These are phyloP conservation scores for Auxenochlorella pyrenoidosa DNA, from an alignment of 139 green algal genomes.

Conservation along the genomic window DNA sequence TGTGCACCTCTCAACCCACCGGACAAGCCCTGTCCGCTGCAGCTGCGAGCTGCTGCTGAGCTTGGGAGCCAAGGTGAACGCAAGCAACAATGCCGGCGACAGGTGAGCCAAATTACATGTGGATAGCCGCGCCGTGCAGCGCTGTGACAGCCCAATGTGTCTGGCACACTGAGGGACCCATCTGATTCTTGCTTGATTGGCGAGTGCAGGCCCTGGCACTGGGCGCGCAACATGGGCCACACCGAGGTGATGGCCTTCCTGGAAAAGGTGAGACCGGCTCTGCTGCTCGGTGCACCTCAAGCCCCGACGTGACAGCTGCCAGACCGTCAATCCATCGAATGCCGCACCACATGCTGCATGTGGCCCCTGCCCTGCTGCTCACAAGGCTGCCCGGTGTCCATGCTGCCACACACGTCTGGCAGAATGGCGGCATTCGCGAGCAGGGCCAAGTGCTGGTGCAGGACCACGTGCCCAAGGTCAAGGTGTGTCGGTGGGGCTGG, in stretches of 20 bases:
- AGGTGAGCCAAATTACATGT: slow-evolving; percentile 11
- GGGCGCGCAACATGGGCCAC: slow-evolving; percentile 84
- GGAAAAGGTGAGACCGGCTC: slow-evolving; percentile 65
- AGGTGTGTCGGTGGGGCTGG: slow-evolving; percentile 50
- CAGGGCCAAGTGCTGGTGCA: slow-evolving; percentile 89
- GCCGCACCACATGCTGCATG: too few species aligned
- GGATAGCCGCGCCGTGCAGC: neutral
- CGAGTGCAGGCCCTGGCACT: slow-evolving; percentile 77
- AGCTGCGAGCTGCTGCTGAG: slow-evolving; percentile 80
- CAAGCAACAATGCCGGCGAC: slow-evolving; percentile 95
- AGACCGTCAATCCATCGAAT: too few species aligned
- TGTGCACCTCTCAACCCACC: too few species aligned
- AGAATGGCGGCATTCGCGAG: slow-evolving; percentile 81
- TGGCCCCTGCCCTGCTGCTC: too few species aligned
- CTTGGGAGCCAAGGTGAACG: slow-evolving; percentile 90
- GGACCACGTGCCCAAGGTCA: slow-evolving; percentile 96
- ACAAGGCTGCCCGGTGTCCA: too few species aligned
- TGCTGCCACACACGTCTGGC: slow-evolving; percentile 1
- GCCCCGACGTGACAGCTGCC: too few species aligned
- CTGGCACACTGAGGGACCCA: too few species aligned
- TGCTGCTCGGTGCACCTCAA: neutral
- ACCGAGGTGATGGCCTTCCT: slow-evolving; percentile 77
- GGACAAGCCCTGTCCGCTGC: neutral
- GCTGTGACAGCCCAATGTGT: neutral
- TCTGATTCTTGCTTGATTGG: neutral